Evolutionary conservation across 345 rosid genomes (phyloP).

Genomic region (Ceriops decandra): DNA sequence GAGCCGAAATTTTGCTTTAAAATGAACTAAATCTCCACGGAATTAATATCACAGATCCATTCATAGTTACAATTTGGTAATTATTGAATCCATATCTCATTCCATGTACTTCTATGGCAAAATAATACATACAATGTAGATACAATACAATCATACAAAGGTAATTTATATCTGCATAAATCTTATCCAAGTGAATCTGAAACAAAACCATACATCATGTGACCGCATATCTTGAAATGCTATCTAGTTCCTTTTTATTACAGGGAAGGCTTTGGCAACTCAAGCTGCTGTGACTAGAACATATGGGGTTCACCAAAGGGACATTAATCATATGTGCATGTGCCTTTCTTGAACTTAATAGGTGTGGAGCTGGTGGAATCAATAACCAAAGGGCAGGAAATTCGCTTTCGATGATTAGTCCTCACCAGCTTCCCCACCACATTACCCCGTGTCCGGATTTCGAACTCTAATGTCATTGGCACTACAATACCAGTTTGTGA

Average conservation of each 20-base stretch:
- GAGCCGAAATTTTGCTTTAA: too few species aligned
- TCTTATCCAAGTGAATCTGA: not conserved
- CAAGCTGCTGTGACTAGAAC: not conserved
- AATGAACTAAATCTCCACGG: too few species aligned
- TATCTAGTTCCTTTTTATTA: not conserved
- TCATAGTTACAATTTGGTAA: too few species aligned
- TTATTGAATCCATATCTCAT: too few species aligned
- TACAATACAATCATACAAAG: not conserved
- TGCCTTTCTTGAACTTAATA: slow-evolving; percentile 43
- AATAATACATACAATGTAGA: not conserved
- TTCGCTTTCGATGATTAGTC: slow-evolving; percentile 48
- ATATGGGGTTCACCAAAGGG: not conserved
- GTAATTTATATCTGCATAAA: not conserved
- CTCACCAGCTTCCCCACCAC: slow-evolving; percentile 82
- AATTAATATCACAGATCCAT: too few species aligned
- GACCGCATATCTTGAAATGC: too few species aligned
- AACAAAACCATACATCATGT: not conserved
- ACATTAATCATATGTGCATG: slow-evolving; percentile 23
- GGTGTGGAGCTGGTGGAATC: slow-evolving; percentile 53
- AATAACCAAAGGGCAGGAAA: slow-evolving; percentile 56
- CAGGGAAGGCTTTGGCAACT: not conserved
- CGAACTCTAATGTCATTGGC: slow-evolving; percentile 51
- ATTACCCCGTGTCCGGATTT: slow-evolving; percentile 54
- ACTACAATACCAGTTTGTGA: slow-evolving; percentile 42
- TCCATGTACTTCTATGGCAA: not conserved